These are phyloP conservation scores for Xylaria sp. DNA, from an alignment of 2,329 filamentous ascomycete genomes.

Conservation along the genomic window DNA sequence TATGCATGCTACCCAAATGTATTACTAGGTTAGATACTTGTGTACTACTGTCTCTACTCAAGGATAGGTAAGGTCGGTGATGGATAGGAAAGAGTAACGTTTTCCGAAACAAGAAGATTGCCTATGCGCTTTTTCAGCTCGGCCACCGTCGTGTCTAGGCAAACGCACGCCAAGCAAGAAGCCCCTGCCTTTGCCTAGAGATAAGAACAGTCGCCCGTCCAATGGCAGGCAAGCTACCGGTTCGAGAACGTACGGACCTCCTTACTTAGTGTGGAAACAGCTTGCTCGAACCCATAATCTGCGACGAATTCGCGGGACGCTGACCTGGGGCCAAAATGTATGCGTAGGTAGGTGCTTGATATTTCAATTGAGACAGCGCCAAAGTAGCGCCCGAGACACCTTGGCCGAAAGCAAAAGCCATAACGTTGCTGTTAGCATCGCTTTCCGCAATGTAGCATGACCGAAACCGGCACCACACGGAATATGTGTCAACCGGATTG, in stretches of 20 bases:
- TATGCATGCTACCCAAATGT: too few relatives aligned
- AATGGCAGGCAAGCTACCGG: slow-evolving; percentile 18
- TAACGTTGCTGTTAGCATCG: neutral
- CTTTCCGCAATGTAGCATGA: neutral
- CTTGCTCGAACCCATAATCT: slow-evolving; percentile 2
- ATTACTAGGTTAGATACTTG: too few relatives aligned
- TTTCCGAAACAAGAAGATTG: slow-evolving; percentile 24
- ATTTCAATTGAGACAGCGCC: too few relatives aligned
- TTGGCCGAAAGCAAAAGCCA: neutral
- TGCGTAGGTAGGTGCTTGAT: too few relatives aligned
- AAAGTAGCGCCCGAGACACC: slow-evolving; percentile 2
- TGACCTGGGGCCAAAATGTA: too few relatives aligned
- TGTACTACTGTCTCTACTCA: neutral
- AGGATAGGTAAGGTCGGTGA: too few relatives aligned
- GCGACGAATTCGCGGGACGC: slow-evolving; percentile 16
- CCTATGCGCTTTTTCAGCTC: slow-evolving; percentile 29
- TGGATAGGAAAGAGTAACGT: slow-evolving; percentile 19
- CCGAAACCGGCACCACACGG: slow-evolving; percentile 15
- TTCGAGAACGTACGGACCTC: neutral
- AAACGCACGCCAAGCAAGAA: slow-evolving; percentile 29
- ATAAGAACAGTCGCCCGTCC: slow-evolving; percentile 31
- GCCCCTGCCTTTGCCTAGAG: slow-evolving; percentile 35
- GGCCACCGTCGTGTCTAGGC: slow-evolving; percentile 15
- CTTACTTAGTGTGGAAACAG: neutral
- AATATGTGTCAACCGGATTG: neutral